Conservation (phyloP, 2,329 filamentous ascomycete genomes). For the Penicillium italicum region DNA sequence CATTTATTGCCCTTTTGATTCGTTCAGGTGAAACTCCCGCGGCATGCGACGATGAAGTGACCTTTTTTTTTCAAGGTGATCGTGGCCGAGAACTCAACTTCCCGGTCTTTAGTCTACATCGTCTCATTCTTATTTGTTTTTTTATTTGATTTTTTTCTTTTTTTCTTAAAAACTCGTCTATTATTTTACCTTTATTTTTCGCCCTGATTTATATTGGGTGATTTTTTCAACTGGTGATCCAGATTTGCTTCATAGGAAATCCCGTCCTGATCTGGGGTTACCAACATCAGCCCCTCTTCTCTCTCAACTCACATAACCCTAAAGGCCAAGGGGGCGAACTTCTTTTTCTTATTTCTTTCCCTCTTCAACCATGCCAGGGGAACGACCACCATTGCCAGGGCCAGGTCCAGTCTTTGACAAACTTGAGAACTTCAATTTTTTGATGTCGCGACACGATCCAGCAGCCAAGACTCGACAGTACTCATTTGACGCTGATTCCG, state of each 20-base stretch:
- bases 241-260: slow-evolving; percentile 10
- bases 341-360: slow-evolving; percentile 17
- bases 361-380: slow-evolving; percentile 31
- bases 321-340: slow-evolving; percentile 10
- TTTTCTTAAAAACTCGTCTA: not conserved
- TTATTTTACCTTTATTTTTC: not conserved
- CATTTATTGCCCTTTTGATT: slow-evolving; percentile 5
- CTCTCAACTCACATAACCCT: slow-evolving; percentile 10
- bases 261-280: slow-evolving; percentile 17
- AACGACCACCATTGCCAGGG: slow-evolving; percentile 28
- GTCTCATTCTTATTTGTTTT: not conserved
- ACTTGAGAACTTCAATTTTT: slow-evolving; percentile 38
- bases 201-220: not conserved
- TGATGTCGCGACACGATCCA: slow-evolving; percentile 35
- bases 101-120: not conserved
- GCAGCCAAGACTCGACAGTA: slow-evolving; percentile 35
- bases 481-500: slow-evolving; percentile 38
- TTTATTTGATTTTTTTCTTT: not conserved
- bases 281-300: slow-evolving; percentile 7
- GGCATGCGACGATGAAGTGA: slow-evolving; percentile 8
- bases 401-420: slow-evolving; percentile 29
- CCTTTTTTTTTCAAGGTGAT: not conserved
- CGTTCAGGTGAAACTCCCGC: slow-evolving; percentile 8
- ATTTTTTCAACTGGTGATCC: not conserved
- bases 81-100: slow-evolving; percentile 9